Base-by-base conservation (phyloP, 139 green algal genomes). In the Chlorella sp. region DNA sequence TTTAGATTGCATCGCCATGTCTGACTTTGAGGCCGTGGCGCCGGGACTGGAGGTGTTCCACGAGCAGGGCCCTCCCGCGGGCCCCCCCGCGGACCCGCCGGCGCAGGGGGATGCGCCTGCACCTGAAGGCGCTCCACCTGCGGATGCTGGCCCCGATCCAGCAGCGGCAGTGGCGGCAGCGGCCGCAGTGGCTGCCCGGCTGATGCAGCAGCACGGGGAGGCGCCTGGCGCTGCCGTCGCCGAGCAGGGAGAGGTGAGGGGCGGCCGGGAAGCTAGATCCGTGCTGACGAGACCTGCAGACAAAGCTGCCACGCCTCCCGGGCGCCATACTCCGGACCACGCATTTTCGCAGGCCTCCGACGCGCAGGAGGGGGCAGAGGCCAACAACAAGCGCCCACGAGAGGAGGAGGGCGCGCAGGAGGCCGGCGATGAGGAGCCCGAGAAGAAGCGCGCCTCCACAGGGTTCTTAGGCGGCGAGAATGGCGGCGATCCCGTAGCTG, bases 301-400 rank as follows among this genome's bases (percentile, higher is more conserved):
- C n/a, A n/a, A n/a, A n/a, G n/a, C n/a, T n/a, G n/a, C n/a, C n/a
- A n/a, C n/a, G n/a, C n/a, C n/a, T n/a, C n/a, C n/a, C n/a, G n/a
- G n/a, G n/a, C n/a, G n/a, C n/a, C n/a, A n/a, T n/a, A n/a, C n/a
- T n/a, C n/a, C n/a, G n/a, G n/a, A n/a, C n/a, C n/a, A n/a, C n/a
- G n/a, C n/a, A n/a, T n/a, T n/a, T n/a, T n/a, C n/a, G n/a, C n/a
- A n/a, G n/a, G n/a, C n/a, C n/a, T n/a, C 48, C 41, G 51, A 72
- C 41, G 55, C 40, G 40, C 46, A 70, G 58, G 31, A 31, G 19
- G 61, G 45, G 12, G 67, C 12, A 23, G 60, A 76, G 33, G 42
- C 48, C 40, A 76, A 72, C 71, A 85, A 82, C 74, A 85, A 85
- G 70, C 66, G 80, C 11, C 67, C 80, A 7, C 74, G 80, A 2